phyloP scores from a whole-genome alignment of 2,329 filamentous ascomycete genomes.

The Elsinoe arachidis region DNA sequence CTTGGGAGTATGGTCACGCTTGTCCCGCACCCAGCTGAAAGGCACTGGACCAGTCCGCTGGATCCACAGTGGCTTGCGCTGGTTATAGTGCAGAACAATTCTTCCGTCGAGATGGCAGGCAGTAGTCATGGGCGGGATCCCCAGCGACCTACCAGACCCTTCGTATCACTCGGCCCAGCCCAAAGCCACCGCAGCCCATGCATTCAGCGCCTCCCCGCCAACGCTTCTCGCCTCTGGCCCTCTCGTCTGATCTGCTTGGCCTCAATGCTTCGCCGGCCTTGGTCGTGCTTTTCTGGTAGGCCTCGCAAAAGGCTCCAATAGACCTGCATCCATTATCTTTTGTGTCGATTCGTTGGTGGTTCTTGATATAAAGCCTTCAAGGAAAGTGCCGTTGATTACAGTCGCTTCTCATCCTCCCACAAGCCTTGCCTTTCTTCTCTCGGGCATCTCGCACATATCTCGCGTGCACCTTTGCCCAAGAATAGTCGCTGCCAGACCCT shows the following conservation, averaged over 20 bases:
- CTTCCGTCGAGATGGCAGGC: not conserved
- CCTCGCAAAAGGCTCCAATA: not conserved
- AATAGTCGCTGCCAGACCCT: not conserved
- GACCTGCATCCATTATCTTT: not conserved
- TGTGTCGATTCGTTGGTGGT: not conserved
- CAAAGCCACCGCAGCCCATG: not conserved
- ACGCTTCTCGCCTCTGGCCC: conserved; percentile 1
- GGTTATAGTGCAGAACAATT: not conserved
- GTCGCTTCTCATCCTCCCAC: not conserved
- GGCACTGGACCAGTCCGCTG: not conserved
- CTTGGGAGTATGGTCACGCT: not conserved
- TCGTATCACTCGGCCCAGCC: not conserved
- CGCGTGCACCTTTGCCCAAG: not conserved
- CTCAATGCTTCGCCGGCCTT: not conserved
- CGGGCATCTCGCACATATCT: not conserved
- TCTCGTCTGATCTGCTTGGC: conserved; percentile 5
- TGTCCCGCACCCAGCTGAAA: not conserved
- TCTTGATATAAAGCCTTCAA: conserved; percentile 6
- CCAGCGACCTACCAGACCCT: not conserved
- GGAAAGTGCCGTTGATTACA: not conserved
- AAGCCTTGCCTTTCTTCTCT: not conserved
- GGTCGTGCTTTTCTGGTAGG: not conserved
- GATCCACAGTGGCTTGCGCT: not conserved
- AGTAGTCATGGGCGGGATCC: not conserved
- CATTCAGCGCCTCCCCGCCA: not conserved